Percentiles rank a stretch among this genome's conserved stretches.
phyloP scores from a whole-genome alignment of 2,329 filamentous ascomycete species.

The Arthrobotrys iridis region DNA sequence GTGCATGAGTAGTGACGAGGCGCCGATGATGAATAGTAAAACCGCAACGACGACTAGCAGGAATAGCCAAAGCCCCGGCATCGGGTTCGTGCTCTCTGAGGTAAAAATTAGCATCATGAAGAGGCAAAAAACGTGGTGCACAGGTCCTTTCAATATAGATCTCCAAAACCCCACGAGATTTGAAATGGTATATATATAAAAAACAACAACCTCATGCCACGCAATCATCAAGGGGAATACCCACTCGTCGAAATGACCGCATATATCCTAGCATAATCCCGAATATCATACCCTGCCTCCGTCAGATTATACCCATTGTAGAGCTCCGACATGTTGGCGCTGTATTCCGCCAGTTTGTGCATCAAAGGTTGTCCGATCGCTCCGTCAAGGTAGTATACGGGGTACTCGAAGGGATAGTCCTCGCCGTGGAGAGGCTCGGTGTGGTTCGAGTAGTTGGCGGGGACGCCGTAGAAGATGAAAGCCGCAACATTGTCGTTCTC shows the following conservation, averaged over 20 bases:
- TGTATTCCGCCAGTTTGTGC: constrained; percentile 77
- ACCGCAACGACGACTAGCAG: constrained; percentile 76
- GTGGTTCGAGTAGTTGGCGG: constrained; percentile 60
- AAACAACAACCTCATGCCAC: not conserved
- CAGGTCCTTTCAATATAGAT: no score
- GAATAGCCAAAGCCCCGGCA: constrained; percentile 85
- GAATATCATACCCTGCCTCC: constrained; percentile 66
- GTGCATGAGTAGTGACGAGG: constrained; percentile 78
- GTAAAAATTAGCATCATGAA: constrained; percentile 59
- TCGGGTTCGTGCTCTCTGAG: constrained; percentile 64
- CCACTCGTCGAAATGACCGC: constrained; percentile 64
- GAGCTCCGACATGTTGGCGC: constrained; percentile 74
- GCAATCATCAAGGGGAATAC: constrained; percentile 67
- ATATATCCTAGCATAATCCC: constrained; percentile 57
- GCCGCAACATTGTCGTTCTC: constrained; percentile 70
- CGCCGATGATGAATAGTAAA: constrained; percentile 73
- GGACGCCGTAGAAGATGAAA: constrained; percentile 72
- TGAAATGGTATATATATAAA: not conserved
- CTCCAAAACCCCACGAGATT: not conserved
- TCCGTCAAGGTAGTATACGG: constrained; percentile 83
- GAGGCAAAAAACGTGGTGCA: not conserved
- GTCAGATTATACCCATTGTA: constrained; percentile 70
- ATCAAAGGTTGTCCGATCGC: constrained; percentile 74
- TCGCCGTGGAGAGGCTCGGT: constrained; percentile 72
- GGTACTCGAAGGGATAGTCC: constrained; percentile 72